phyloP scores from a whole-genome alignment of 345 rosid genomes.

The Eucalyptus regnans region DNA sequence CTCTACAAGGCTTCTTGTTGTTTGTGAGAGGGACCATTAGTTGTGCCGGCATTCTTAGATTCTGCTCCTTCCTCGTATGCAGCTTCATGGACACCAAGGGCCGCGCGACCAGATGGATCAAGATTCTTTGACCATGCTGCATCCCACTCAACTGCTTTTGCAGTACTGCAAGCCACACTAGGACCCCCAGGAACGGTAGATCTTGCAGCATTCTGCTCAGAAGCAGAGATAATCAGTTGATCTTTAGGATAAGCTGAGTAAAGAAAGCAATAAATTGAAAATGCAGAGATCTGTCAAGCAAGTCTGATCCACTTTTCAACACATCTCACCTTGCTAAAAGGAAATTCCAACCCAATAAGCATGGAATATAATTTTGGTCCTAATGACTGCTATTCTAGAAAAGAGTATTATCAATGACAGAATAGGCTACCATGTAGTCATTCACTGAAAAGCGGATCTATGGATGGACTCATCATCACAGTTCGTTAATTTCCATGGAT shows the following conservation, averaged over 20 bases:
- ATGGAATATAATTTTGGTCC: background rate
- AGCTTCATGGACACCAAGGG: conserved; percentile 81
- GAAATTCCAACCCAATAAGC: background rate
- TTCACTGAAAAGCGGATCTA: background rate
- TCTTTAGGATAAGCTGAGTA: background rate
- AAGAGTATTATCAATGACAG: background rate
- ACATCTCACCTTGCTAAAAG: background rate
- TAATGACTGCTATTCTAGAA: background rate
- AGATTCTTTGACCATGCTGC: conserved; percentile 80
- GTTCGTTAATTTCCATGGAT: background rate
- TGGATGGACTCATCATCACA: background rate
- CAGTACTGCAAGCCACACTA: conserved; percentile 87
- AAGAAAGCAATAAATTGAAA: background rate
- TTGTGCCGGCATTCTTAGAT: background rate
- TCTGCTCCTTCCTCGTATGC: conserved; percentile 31
- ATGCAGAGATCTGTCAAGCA: background rate
- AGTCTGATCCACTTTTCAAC: background rate
- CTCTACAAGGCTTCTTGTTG: background rate
- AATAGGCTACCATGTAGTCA: background rate
- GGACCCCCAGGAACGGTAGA: conserved; percentile 92
- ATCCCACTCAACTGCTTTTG: conserved; percentile 91
- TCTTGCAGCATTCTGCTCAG: conserved; percentile 66
- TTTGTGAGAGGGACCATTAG: background rate
- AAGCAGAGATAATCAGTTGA: background rate
- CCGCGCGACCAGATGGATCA: conserved; percentile 95